phyloP scores from a whole-genome alignment of 139 green algal species.

The Choricystis sp. region DNA sequence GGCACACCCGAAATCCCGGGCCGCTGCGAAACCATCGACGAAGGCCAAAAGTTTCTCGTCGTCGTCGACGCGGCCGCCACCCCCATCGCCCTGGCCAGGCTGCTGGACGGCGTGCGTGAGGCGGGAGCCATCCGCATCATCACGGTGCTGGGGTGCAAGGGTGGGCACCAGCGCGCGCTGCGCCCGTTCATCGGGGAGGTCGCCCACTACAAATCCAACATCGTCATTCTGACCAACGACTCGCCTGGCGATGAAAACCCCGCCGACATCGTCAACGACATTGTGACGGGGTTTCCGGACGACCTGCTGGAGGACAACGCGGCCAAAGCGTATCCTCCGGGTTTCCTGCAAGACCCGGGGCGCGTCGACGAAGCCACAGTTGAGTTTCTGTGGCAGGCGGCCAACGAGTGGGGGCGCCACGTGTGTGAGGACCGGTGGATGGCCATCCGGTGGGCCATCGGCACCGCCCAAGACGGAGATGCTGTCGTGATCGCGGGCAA shows the following conservation, averaged over 20 bases:
- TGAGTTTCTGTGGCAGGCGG: constrained; percentile 11
- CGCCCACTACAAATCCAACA: constrained; percentile 65
- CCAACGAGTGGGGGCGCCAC: constrained; percentile 15
- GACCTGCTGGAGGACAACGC: constrained; percentile 25
- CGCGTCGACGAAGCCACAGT: constrained; percentile 9
- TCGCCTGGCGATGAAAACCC: constrained; percentile 53
- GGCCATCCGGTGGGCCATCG: constrained; percentile 88
- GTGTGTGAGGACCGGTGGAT: constrained; percentile 33
- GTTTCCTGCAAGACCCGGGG: constrained; percentile 11
- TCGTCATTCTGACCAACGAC: constrained; percentile 89
- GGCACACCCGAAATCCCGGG: constrained; percentile 44
- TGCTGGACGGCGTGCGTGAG: constrained; percentile 53
- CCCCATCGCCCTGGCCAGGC: constrained; percentile 37
- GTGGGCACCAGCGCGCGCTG: constrained; percentile 37
- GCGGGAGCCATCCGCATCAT: constrained; percentile 42
- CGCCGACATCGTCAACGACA: constrained; percentile 48
- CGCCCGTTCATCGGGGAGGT: constrained; percentile 29
- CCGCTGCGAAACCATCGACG: constrained; percentile 66
- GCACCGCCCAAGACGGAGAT: constrained; percentile 63
- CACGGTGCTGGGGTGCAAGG: constrained; percentile 74
- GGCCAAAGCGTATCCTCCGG: constrained; percentile 6
- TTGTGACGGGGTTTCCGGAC: constrained; percentile 57
- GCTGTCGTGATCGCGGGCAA: constrained; percentile 79
- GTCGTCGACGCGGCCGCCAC: constrained; percentile 83
- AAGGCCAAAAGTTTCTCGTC: constrained; percentile 74